Conservation (phyloP, 257 asterid genomes). For the Handroanthus guayacan region DNA sequence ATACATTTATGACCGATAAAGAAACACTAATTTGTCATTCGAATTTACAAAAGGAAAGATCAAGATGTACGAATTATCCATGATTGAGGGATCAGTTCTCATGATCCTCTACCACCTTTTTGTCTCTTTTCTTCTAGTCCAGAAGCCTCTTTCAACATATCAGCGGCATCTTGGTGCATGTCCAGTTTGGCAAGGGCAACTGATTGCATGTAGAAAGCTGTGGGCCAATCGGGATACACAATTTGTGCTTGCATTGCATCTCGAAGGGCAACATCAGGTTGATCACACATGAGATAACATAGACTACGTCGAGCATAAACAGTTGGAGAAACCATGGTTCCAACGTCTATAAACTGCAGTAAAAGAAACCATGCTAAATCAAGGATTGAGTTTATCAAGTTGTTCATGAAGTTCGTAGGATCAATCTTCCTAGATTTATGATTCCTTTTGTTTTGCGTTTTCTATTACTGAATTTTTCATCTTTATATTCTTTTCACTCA, state of each 20-base stretch:
- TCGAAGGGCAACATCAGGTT: conserved; percentile 82
- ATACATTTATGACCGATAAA: conserved; percentile 36
- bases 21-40: conserved; percentile 32
- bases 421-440: not conserved
- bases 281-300: conserved; percentile 85
- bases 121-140: conserved; percentile 75
- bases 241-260: conserved; percentile 96
- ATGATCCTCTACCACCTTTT: conserved; percentile 55
- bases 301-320: conserved; percentile 89
- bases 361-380: not conserved
- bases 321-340: conserved; percentile 92
- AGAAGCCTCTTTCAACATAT: conserved; percentile 87
- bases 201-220: conserved; percentile 93
- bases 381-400: not conserved
- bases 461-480: too few species aligned
- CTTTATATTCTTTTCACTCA: too few species aligned
- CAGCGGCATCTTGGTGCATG: conserved; percentile 93
- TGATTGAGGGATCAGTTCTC: not conserved
- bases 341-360: conserved; percentile 79
- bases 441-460: not conserved
- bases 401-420: not conserved
- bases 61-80: not conserved
- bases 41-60: conserved; percentile 32
- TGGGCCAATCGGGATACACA: conserved; percentile 83
- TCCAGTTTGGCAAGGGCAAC: conserved; percentile 86